These are phyloP conservation scores for Quercus cerris DNA, from an alignment of 306 rosid species.

Conservation along the genomic window DNA sequence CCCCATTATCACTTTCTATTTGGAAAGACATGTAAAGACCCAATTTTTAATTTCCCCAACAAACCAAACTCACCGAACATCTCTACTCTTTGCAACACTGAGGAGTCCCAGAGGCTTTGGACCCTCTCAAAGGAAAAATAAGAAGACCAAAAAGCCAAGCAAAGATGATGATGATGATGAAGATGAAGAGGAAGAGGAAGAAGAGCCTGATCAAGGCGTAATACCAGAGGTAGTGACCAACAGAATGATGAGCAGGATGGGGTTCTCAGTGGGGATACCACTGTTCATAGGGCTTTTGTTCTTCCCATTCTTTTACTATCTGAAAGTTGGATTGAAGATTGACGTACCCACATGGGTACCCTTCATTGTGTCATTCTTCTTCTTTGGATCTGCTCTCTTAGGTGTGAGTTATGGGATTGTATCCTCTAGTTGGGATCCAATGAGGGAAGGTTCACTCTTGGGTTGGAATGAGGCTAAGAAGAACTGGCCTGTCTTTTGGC, in stretches of 20 bases:
- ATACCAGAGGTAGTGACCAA: constrained; percentile 93
- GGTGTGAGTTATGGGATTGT: constrained; percentile 98
- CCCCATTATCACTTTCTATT: constrained; percentile 12
- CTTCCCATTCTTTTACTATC: constrained; percentile 79
- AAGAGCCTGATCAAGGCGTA: constrained; percentile 44
- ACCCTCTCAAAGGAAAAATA: constrained; percentile 47
- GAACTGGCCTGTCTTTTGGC: constrained; percentile 79
- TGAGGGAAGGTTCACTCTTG: constrained; percentile 62
- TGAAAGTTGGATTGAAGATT: constrained; percentile 72
- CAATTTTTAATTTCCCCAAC: constrained; percentile 29
- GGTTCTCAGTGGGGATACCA: constrained; percentile 73
- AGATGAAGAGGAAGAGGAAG: constrained; percentile 30
- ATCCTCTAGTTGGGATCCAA: constrained; percentile 88
- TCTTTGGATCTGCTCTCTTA: constrained; percentile 83
- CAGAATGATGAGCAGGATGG: constrained; percentile 85
- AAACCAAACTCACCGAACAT: constrained; percentile 29
- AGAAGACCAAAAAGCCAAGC: constrained; percentile 33
- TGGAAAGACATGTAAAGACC: constrained; percentile 18
- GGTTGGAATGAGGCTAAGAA: constrained; percentile 74
- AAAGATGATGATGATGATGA: constrained; percentile 21
- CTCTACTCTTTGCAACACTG: constrained; percentile 46
- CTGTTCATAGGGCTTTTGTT: constrained; percentile 66
- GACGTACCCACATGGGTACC: constrained; percentile 98
- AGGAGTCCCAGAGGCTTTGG: constrained; percentile 73
- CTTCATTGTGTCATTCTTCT: constrained; percentile 74